Percentiles rank a stretch among this genome's conserved stretches.
Conservation (phyloP, 192 early-diverging fungal genomes). For the Coemansia sp. region DNA sequence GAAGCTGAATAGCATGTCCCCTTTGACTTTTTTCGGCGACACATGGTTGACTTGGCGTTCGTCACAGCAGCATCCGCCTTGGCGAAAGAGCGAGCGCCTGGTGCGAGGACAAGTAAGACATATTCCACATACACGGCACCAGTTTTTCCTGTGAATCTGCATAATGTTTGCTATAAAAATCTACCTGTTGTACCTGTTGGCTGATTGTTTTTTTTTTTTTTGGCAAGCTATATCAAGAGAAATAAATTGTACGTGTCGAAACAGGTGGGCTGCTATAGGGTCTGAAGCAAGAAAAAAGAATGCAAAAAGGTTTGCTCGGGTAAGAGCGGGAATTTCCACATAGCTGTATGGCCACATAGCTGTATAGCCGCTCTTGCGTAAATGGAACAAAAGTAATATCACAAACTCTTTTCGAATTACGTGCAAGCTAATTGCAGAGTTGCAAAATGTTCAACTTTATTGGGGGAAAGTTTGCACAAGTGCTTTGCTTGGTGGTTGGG, state of each 20-base stretch:
- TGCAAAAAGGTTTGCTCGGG: not conserved
- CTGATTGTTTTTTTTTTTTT: not conserved
- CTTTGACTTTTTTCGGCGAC: slow-evolving; percentile 37
- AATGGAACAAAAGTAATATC: not conserved
- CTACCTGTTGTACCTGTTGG: not conserved
- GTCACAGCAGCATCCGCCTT: slow-evolving; percentile 31
- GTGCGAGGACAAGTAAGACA: slow-evolving; percentile 52
- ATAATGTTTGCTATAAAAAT: slow-evolving; percentile 3
- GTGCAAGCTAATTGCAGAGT: not conserved
- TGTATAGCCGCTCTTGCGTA: no score
- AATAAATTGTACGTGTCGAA: no score
- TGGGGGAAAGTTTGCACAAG: not conserved
- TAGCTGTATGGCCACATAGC: no score
- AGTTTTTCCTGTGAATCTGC: slow-evolving; percentile 52
- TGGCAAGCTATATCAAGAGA: not conserved
- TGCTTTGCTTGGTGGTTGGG: no score
- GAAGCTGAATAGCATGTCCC: slow-evolving; percentile 49
- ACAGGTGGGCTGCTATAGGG: no score
- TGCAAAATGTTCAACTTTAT: not conserved
- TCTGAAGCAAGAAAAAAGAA: not conserved
- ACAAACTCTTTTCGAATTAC: not conserved
- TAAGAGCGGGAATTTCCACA: no score
- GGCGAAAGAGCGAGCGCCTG: slow-evolving; percentile 31
- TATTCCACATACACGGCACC: slow-evolving; percentile 50
- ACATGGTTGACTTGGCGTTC: slow-evolving; percentile 47